Conservation (phyloP, 768 basidiomycete genomes). For the Agrocybe praecox region DNA sequence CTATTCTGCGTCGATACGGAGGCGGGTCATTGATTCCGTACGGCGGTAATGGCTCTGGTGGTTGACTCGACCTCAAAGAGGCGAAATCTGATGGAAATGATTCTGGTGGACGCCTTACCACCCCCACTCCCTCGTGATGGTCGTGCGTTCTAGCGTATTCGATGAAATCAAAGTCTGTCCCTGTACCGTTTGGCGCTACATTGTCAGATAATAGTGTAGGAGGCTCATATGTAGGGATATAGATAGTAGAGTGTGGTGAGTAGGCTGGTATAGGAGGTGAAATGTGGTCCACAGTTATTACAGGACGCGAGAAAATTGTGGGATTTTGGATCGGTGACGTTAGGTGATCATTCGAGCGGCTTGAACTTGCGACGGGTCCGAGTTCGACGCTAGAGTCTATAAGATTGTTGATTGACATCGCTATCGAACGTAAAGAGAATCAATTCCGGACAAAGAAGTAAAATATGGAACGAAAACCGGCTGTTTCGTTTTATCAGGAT, state of each 20-base stretch:
- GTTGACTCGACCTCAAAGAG: conserved; percentile 9
- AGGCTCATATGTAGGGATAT: not conserved
- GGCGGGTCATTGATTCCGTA: conserved; percentile 19
- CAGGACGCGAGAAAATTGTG: not conserved
- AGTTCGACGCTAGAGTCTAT: too few relatives aligned
- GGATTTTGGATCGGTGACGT: too few relatives aligned
- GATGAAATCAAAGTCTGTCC: conserved; percentile 4
- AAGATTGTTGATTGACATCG: too few relatives aligned
- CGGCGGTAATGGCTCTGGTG: conserved; percentile 14
- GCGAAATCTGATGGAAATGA: conserved; percentile 11
- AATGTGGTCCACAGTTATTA: not conserved
- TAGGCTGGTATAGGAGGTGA: not conserved
- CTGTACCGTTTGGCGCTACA: too few relatives aligned
- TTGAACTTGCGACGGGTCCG: too few relatives aligned
- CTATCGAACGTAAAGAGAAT: too few relatives aligned
- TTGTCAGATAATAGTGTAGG: not conserved
- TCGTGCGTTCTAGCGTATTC: conserved; percentile 16
- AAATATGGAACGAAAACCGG: too few relatives aligned
- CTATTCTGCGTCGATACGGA: conserved; percentile 10
- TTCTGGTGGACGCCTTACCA: conserved; percentile 14
- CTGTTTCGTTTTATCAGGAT: too few relatives aligned
- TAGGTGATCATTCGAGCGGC: too few relatives aligned
- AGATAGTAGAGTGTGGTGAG: not conserved
- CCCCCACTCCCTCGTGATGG: conserved; percentile 1
- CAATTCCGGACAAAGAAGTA: too few relatives aligned